Base-by-base conservation (phyloP, 345 rosid genomes). In the Cardamine occulta region DNA sequence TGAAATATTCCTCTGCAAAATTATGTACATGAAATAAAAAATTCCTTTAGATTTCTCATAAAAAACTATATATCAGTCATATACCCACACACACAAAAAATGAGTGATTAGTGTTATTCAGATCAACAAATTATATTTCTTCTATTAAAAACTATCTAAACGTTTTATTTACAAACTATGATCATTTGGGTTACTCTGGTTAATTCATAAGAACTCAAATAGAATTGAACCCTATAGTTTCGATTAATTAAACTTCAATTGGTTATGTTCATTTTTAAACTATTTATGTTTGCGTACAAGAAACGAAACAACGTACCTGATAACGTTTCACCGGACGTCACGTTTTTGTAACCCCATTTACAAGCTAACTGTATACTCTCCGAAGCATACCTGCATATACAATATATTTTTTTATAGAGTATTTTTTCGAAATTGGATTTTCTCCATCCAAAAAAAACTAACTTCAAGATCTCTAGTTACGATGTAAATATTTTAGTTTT, bases 331-430 rank as follows among this genome's bases (percentile, higher is more conserved):
- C 97, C 98, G 0, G 89, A 65, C 68, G 81, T 37, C 4, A 85
- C 96, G 45, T 84, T 96, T 72, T 85, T 84, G 86, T 94, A 91
- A 39, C 89, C 98, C 88, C 88, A 94, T 82, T 94, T 87, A 86
- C 98, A 94, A 76, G 98, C 96, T 14, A 89, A 67, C 73, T 81
- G 77, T 74, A 94, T 84, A 80, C 98, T 90, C 80, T 94, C 98
- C 1, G 78, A 62, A 2, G 98, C 97, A 78, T 94, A 94, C 67
- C 96, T 89, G 19, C 35, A 39, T 2, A 5, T 26, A 58, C 44
- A 45, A 45, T 8, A 32, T 32, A 3, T 1, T 24, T 52, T 17
- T 19, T 14, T 8, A n/a, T 23, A 34, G 6, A 56, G 13, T 35
- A 15, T 53, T 40, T 19, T 19, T 35, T 21, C 6, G 24, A 28